Conservation (phyloP, 2,329 filamentous ascomycete species). For the Elsinoe ampelina region DNA sequence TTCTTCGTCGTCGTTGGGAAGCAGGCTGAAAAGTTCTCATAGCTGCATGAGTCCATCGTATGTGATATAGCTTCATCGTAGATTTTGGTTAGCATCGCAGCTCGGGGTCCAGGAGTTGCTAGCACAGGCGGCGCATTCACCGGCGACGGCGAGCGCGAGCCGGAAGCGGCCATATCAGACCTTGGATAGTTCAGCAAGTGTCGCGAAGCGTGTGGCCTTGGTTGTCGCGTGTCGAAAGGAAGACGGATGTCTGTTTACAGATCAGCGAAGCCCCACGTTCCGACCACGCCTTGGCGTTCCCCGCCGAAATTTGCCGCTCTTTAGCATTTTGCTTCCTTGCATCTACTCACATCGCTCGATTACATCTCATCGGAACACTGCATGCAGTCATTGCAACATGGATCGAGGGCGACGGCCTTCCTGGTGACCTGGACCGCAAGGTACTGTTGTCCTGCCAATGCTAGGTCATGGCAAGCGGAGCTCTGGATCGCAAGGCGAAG, state of each 20-base stretch:
- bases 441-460: background rate
- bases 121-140: conserved; percentile 44
- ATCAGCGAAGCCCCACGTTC: background rate
- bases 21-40: conserved; percentile 53
- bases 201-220: background rate
- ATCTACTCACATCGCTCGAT: background rate
- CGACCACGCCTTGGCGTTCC: background rate
- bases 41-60: conserved; percentile 52
- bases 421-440: background rate
- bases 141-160: conserved; percentile 40
- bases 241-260: background rate
- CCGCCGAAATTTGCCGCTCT: background rate
- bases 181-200: background rate
- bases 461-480: background rate
- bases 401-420: background rate
- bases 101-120: conserved; percentile 50
- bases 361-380: background rate
- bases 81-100: conserved; percentile 49
- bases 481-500: background rate
- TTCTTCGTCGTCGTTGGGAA: conserved; percentile 54
- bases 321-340: background rate
- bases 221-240: background rate
- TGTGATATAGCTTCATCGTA: conserved; percentile 51
- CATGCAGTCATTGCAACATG: background rate
- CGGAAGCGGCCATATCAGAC: conserved; percentile 7